phyloP scores from a whole-genome alignment of 305 asterid species.

The Solanum hybrid region DNA sequence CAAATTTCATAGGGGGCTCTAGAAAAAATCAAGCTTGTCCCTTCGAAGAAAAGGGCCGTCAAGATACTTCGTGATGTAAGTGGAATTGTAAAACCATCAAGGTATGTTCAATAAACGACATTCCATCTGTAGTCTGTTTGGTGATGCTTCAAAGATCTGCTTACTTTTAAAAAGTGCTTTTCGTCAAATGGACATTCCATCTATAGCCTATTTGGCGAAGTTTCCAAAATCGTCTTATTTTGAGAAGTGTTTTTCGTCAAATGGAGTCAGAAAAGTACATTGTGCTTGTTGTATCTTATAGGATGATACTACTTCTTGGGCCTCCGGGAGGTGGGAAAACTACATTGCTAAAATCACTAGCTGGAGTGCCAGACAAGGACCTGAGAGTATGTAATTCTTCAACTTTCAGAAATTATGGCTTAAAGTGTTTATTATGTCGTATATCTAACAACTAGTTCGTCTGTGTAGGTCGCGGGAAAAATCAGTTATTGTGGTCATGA shows the following conservation, averaged over 20 bases:
- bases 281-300: constrained; percentile 12
- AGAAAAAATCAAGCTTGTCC: constrained; percentile 55
- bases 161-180: neutral
- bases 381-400: constrained; percentile 44
- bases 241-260: neutral
- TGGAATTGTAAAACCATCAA: constrained; percentile 77
- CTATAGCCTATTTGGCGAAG: neutral
- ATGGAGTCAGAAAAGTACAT: neutral
- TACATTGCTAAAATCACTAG: constrained; percentile 65
- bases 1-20: constrained; percentile 45
- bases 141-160: neutral
- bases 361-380: constrained; percentile 65
- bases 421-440: neutral
- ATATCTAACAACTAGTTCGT: neutral
- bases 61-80: constrained; percentile 64
- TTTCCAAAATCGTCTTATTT: neutral
- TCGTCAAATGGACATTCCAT: neutral
- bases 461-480: constrained; percentile 66
- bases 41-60: constrained; percentile 64
- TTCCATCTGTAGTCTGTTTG: neutral
- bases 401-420: neutral
- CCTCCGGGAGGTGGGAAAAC: constrained; percentile 97
- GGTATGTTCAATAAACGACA: constrained; percentile 34
- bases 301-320: constrained; percentile 95
- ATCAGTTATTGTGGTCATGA: constrained; percentile 89